These are phyloP conservation scores for Fusarium albidum DNA, from an alignment of 2,329 filamentous ascomycete species.

Conservation along the genomic window DNA sequence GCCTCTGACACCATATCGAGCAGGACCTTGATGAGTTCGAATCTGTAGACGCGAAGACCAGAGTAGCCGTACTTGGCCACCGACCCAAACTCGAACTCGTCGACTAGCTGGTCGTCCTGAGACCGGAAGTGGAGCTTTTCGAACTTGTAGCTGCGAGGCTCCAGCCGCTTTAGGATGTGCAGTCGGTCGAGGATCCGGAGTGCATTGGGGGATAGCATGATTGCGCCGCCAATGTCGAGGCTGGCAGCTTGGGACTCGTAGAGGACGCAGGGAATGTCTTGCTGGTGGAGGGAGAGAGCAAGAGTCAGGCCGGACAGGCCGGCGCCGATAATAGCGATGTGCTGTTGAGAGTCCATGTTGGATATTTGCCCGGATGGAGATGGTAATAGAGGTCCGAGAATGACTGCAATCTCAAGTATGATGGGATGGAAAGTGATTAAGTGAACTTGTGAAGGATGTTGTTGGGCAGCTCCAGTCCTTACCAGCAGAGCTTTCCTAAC, in stretches of 20 bases:
- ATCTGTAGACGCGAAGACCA: slow-evolving; percentile 62
- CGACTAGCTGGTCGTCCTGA: slow-evolving; percentile 41
- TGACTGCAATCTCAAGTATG: too few species aligned
- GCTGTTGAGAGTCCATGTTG: too few species aligned
- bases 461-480: too few species aligned
- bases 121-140: slow-evolving; percentile 57
- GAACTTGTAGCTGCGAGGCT: slow-evolving; percentile 58
- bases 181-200: slow-evolving; percentile 61
- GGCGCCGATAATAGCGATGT: slow-evolving; percentile 44
- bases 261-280: slow-evolving; percentile 57
- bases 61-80: slow-evolving; percentile 59
- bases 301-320: slow-evolving; percentile 60
- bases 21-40: slow-evolving; percentile 59
- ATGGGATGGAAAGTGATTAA: too few species aligned
- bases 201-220: slow-evolving; percentile 68
- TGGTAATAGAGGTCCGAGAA: too few species aligned
- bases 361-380: too few species aligned
- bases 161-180: slow-evolving; percentile 56
- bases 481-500: too few species aligned
- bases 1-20: slow-evolving; percentile 49
- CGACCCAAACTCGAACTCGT: slow-evolving; percentile 58
- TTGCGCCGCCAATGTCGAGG: slow-evolving; percentile 59
- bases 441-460: too few species aligned
- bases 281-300: slow-evolving; percentile 60
- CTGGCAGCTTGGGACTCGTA: slow-evolving; percentile 59